Base-by-base conservation (phyloP, 2,329 filamentous ascomycete species). In the Arthrobotrys sinensis region DNA sequence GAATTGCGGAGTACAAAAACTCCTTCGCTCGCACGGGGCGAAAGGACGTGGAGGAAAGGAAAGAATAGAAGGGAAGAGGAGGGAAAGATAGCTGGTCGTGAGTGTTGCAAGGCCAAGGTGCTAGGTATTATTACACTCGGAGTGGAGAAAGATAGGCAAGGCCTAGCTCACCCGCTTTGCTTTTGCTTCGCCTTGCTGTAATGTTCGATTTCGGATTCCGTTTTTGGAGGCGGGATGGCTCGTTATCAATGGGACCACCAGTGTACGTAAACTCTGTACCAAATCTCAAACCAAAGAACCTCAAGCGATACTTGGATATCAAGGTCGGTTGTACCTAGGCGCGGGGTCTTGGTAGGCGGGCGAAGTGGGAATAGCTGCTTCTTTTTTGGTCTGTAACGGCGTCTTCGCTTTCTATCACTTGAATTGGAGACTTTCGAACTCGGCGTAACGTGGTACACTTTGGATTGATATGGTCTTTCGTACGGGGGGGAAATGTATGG, bases 121-220 rank as follows among this genome's bases (percentile, higher is more conserved):
- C 50, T 53, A 69, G 65, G 63, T 40, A 63, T 38, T 63, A 64
- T 71, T 71, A 28, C 24, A 24, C 55, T 34, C 40, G 57, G 45
- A 76, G 71, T 76, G 71, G 71, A 76, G 71, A 76, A 67, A 73
- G 69, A 73, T 66, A 67, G 63, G 34, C 55, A 55, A 24, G 53
- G 48, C 40, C 43, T 60, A 45, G 63, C 69, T 63, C 60, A 64
- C 50, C 16, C 52, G 21, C 24, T 73, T 71, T 70, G 73, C 73
- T 71, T 77, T 71, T 70, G 65, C 72, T 77, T 67, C 72, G 72
- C 72, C 72, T 45, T 77, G 66, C 66, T 65, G 72, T 70, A 53
- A 19, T 62, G 60, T 71, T 77, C 66, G 73, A 77, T 71, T 63
- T 71, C 48, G 57, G 60, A 63, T 69, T 71, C 60, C 66, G 57